These are phyloP conservation scores for Colletotrichum sp. DNA, from an alignment of 2,329 filamentous ascomycete species.

Conservation along the genomic window DNA sequence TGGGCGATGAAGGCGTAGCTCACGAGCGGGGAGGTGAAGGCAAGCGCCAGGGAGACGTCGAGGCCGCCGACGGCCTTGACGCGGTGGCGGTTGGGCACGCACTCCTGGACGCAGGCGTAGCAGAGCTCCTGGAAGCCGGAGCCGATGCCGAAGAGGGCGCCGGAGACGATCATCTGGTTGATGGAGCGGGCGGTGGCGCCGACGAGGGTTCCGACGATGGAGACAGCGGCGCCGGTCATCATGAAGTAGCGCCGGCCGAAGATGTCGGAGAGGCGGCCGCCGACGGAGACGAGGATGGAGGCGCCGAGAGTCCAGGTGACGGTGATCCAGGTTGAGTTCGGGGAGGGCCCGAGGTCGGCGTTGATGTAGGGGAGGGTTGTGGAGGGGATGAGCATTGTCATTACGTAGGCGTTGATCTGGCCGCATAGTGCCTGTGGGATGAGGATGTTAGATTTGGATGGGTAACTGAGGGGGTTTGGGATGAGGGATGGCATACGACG, in stretches of 20 bases:
- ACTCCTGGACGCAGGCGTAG: slow-evolving; percentile 39
- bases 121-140: slow-evolving; percentile 43
- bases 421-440: slow-evolving; percentile 19
- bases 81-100: slow-evolving; percentile 41
- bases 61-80: slow-evolving; percentile 40
- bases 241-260: slow-evolving; percentile 44
- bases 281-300: slow-evolving; percentile 37
- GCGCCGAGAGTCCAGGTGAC: slow-evolving; percentile 35
- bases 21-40: slow-evolving; percentile 35
- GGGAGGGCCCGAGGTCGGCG: slow-evolving; percentile 35
- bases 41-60: slow-evolving; percentile 29
- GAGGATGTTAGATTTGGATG: background rate
- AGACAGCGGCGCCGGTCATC: slow-evolving; percentile 35
- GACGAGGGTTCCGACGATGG: slow-evolving; percentile 39
- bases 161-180: slow-evolving; percentile 43
- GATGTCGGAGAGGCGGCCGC: slow-evolving; percentile 41
- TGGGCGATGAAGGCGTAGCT: slow-evolving; percentile 34
- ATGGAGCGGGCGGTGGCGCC: slow-evolving; percentile 42
- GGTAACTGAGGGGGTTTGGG: rapidly evolving
- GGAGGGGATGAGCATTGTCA: slow-evolving; percentile 38
- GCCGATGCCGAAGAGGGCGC: slow-evolving; percentile 43
- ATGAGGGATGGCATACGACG: rapidly evolving
- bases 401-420: slow-evolving; percentile 35
- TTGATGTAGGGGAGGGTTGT: slow-evolving; percentile 37
- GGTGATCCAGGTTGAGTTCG: slow-evolving; percentile 39